These are phyloP conservation scores for Henckelia pumila DNA, from an alignment of 257 asterid species.

Conservation along the genomic window DNA sequence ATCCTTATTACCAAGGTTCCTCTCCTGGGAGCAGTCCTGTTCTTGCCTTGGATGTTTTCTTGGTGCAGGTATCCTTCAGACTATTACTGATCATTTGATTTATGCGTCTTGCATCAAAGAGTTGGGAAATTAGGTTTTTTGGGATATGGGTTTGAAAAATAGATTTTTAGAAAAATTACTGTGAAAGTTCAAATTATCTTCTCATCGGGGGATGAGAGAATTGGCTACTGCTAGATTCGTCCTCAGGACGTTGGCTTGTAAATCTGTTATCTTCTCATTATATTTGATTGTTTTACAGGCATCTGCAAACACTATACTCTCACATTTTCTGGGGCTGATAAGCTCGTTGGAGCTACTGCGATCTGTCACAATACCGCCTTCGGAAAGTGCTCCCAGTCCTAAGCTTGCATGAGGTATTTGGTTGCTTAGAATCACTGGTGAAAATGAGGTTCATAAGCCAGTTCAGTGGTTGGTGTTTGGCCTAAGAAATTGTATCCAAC, in stretches of 20 bases:
- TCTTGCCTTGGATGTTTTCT: slow-evolving; percentile 92
- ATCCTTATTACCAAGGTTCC: slow-evolving; percentile 76
- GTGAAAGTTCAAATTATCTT: too few species aligned
- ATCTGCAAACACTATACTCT: slow-evolving; percentile 84
- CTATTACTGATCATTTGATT: neutral
- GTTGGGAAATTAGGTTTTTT: neutral
- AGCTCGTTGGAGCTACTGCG: slow-evolving; percentile 88
- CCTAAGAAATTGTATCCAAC: slow-evolving; percentile 18
- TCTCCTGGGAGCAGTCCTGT: slow-evolving; percentile 79
- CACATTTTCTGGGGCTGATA: slow-evolving; percentile 83
- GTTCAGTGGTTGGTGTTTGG: slow-evolving; percentile 12
- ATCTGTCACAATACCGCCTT: slow-evolving; percentile 76
- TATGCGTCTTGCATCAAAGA: neutral
- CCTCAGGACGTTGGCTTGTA: neutral
- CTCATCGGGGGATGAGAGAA: neutral
- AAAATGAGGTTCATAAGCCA: slow-evolving; percentile 12
- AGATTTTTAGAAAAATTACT: neutral
- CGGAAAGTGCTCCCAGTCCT: slow-evolving; percentile 61
- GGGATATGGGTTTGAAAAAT: neutral
- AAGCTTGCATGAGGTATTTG: slow-evolving; percentile 49
- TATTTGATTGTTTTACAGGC: slow-evolving; percentile 50
- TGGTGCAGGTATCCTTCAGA: slow-evolving; percentile 80
- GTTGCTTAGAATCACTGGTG: slow-evolving; percentile 11
- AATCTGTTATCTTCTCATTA: neutral
- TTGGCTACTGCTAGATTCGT: neutral